These are phyloP conservation scores for Thermochaetoides dissita DNA, from an alignment of 2,329 filamentous ascomycete species.

Conservation along the genomic window DNA sequence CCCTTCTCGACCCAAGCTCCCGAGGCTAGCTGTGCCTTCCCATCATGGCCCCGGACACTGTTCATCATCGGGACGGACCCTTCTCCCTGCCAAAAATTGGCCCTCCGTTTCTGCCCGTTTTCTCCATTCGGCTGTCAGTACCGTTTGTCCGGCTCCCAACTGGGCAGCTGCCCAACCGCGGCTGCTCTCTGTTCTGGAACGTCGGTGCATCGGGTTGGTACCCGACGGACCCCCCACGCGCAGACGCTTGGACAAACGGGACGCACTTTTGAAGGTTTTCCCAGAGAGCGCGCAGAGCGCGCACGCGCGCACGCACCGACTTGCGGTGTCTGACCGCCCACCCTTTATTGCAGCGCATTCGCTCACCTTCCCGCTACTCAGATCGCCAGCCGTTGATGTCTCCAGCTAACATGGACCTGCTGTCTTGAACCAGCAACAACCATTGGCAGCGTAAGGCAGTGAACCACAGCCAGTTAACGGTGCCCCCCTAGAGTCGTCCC, in stretches of 20 bases:
- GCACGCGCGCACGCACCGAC: constrained; percentile 1
- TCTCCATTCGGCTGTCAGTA: too few species aligned
- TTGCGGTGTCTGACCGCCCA: constrained; percentile 13
- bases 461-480: too few species aligned
- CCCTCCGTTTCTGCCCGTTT: too few species aligned
- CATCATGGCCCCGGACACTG: constrained; percentile 43
- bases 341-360: background rate
- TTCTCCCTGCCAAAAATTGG: constrained; percentile 7
- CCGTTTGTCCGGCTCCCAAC: background rate
- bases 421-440: background rate
- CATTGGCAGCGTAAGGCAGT: background rate
- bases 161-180: constrained; percentile 8
- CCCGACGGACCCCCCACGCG: constrained; percentile 7
- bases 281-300: background rate
- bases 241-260: constrained; percentile 6
- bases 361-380: background rate
- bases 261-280: too few species aligned
- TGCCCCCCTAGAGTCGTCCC: too few species aligned
- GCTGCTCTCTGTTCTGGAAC: constrained; percentile 2
- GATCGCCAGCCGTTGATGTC: background rate
- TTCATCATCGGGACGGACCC: constrained; percentile 32
- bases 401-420: background rate
- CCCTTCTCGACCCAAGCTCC: constrained; percentile 24
- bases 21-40: constrained; percentile 39
- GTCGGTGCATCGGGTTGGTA: constrained; percentile 8